phyloP scores from a whole-genome alignment of 371 early-diverging fungal species.

The Lichtheimia corymbifera region DNA sequence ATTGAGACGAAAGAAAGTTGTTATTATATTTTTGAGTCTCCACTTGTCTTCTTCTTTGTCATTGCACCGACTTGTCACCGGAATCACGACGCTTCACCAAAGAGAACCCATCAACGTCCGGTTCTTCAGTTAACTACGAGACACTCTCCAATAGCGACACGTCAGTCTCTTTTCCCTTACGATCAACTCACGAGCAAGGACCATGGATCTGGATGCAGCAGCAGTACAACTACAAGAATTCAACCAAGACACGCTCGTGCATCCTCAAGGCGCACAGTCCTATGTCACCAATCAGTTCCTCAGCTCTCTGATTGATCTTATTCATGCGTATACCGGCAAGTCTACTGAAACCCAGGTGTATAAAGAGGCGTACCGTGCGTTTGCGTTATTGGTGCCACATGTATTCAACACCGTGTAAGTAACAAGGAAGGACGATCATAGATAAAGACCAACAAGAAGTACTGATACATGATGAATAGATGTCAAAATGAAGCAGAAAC shows the following conservation, averaged over 20 bases:
- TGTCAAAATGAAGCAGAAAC: slow-evolving; percentile 49
- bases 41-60: too few species aligned
- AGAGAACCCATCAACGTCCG: too few species aligned
- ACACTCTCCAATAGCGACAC: too few species aligned
- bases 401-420: slow-evolving; percentile 43
- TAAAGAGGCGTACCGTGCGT: slow-evolving; percentile 45
- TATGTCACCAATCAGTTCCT: slow-evolving; percentile 48
- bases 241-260: slow-evolving; percentile 30
- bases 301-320: slow-evolving; percentile 25
- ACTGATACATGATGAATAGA: slow-evolving; percentile 18
- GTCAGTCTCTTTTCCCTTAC: too few species aligned
- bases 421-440: neutral
- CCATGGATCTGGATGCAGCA: slow-evolving; percentile 1
- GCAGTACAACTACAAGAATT: slow-evolving; percentile 36
- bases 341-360: slow-evolving; percentile 31
- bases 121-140: too few species aligned
- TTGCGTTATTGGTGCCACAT: slow-evolving; percentile 41
- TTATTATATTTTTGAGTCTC: too few species aligned
- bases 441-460: too few species aligned
- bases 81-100: too few species aligned
- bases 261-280: slow-evolving; percentile 31
- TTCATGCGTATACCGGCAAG: slow-evolving; percentile 18
- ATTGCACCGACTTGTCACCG: too few species aligned
- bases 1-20: neutral
- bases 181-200: too few species aligned